Evolutionary conservation across 176 grass and related monocot species (phyloP).

Genomic region (Ampelocalamus luodianensis): DNA sequence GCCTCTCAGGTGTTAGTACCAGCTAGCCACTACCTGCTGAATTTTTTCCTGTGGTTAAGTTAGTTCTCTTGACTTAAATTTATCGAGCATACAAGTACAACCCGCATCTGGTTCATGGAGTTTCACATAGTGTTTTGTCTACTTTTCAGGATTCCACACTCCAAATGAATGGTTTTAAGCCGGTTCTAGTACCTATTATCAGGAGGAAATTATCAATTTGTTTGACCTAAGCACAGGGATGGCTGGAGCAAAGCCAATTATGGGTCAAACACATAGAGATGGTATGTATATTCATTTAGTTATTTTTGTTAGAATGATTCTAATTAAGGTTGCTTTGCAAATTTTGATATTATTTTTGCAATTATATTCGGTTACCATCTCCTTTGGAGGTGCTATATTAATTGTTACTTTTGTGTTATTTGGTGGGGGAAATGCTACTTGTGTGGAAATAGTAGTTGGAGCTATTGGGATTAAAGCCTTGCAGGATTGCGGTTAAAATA

Average conservation of each 20-base stretch:
- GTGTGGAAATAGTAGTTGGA: constrained; percentile 14
- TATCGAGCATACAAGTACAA: background rate
- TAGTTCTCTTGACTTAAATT: background rate
- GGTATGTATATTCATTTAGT: constrained; percentile 33
- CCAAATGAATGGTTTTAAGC: constrained; percentile 29
- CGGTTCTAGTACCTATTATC: background rate
- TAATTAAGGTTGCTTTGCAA: background rate
- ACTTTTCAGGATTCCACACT: constrained; percentile 31
- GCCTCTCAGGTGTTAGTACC: too few relatives aligned
- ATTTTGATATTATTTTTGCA: constrained; percentile 16
- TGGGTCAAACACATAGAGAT: constrained; percentile 54
- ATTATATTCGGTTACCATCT: constrained; percentile 7
- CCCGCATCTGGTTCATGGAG: constrained; percentile 4
- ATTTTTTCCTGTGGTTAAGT: background rate
- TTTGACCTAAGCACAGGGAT: constrained; percentile 51
- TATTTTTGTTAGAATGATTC: background rate
- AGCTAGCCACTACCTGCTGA: background rate
- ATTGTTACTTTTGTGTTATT: constrained; percentile 18
- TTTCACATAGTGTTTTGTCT: constrained; percentile 28
- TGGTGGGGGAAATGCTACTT: background rate
- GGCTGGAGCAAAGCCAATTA: constrained; percentile 45
- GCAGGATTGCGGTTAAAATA: constrained; percentile 2
- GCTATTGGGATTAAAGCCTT: constrained; percentile 6
- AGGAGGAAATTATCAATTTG: constrained; percentile 44
- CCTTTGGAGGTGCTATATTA: constrained; percentile 9